phyloP scores from a whole-genome alignment of 768 basidiomycete species.

The Symmetrospora coprosmae region DNA sequence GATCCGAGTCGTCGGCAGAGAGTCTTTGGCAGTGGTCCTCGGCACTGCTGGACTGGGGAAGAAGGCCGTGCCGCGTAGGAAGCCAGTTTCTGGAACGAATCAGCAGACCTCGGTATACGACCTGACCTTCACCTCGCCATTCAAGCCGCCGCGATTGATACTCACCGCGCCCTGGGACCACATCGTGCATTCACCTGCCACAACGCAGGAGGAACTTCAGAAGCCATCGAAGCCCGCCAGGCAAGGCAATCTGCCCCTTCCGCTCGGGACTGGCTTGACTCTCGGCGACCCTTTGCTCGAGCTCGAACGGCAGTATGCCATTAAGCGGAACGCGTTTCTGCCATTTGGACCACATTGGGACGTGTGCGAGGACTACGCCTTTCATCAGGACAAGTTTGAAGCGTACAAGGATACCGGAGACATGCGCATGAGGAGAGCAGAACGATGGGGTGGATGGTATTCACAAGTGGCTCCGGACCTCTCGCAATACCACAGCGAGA shows the following conservation, averaged over 20 bases:
- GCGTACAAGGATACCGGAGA: too few relatives aligned
- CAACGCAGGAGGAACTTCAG: too few relatives aligned
- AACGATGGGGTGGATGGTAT: slow-evolving; percentile 29
- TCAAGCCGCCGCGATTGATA: background rate
- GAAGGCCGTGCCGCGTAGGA: background rate
- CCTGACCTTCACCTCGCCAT: background rate
- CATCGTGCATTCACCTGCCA: background rate
- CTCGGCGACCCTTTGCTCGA: background rate
- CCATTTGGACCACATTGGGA: slow-evolving; percentile 12
- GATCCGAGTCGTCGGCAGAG: too few relatives aligned
- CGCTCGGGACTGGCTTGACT: too few relatives aligned
- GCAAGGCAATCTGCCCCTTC: too few relatives aligned
- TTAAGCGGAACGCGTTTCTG: slow-evolving; percentile 3
- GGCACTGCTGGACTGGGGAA: background rate
- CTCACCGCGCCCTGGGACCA: slow-evolving; percentile 11
- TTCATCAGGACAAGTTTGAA: slow-evolving; percentile 21
- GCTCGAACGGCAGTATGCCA: background rate
- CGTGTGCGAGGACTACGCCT: slow-evolving; percentile 3
- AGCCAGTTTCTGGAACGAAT: background rate
- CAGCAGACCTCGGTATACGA: slow-evolving; percentile 1
- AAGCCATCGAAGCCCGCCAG: too few relatives aligned
- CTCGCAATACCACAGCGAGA: background rate
- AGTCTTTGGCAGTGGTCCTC: too few relatives aligned
- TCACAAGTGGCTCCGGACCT: background rate
- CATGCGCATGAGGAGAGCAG: too few relatives aligned